Evolutionary conservation across 208 protist species (phyloP).

Genomic region (Crithidia acanthocephali): DNA sequence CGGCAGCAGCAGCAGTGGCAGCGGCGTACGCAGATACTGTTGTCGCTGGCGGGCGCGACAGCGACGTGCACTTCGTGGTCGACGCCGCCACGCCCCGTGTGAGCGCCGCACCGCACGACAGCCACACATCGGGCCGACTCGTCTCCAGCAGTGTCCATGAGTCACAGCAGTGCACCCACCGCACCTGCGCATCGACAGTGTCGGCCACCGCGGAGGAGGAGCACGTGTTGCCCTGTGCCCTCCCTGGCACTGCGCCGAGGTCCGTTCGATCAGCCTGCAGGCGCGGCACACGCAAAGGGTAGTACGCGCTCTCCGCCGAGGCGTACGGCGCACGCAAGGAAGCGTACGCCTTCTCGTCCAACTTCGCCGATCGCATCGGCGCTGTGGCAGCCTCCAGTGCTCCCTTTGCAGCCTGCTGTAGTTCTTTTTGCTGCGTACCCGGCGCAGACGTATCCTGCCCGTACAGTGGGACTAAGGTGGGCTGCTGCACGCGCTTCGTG

Average conservation of each 20-base stretch:
- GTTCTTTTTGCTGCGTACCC: no score
- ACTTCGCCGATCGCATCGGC: constrained; percentile 15
- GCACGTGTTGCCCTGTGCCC: constrained; percentile 25
- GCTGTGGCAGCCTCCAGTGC: no score
- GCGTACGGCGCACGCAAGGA: constrained; percentile 67
- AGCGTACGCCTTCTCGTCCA: constrained; percentile 62
- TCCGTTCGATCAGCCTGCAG: constrained; percentile 46
- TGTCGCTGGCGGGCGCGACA: neutral
- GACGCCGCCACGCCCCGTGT: constrained; percentile 37
- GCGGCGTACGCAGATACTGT: no score
- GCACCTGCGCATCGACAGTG: constrained; percentile 22
- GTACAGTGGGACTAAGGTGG: constrained; percentile 20
- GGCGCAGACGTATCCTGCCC: neutral
- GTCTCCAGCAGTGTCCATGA: constrained; percentile 54
- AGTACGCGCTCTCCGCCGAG: constrained; percentile 65
- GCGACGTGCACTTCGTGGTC: constrained; percentile 1
- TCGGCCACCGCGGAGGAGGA: constrained; percentile 14
- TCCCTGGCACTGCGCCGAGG: constrained; percentile 10
- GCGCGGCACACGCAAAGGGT: constrained; percentile 70
- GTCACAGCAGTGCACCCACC: constrained; percentile 37
- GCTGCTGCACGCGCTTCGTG: constrained; percentile 35
- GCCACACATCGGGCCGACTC: constrained; percentile 31
- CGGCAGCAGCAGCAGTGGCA: no score
- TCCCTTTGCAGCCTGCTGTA: no score
- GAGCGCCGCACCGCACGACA: constrained; percentile 57